Evolutionary conservation across 768 basidiomycete genomes (phyloP), one percentile per base, ranked within the genome.

Genomic region (Galerina sulciceps): DNA sequence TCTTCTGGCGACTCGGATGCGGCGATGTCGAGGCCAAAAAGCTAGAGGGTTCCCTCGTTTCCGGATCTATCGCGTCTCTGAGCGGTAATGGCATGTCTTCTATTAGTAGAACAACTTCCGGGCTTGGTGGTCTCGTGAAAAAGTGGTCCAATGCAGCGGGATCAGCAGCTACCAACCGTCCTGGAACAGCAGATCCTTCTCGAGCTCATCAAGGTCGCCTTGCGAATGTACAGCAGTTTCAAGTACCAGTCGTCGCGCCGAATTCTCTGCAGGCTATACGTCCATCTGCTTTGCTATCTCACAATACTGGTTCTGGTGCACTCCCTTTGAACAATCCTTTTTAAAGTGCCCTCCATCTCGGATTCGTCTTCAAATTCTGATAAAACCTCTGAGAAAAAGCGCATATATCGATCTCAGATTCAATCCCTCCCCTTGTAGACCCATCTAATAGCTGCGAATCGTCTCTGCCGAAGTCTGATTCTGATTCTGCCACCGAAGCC

Each of bases 131-230:
- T 10, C 13, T 64, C 20, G 45, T 45, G 34, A 61, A 53, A 47
- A 60, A 47, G 55, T 53, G 53, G 22, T 45, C 60, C 41, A 23
- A 65, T 26, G 60, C 59, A 45, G 38, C 52, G 26, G 34, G 53
- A 35, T 57, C 53, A 41, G 59, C 54, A 11, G 59, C 58, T 35
- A 48, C 43, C 37, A 17, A 52, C 17, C 53, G 71, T 18, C 72
- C 74, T 42, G 72, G 67, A 35, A 74, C 73, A 13, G 68, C 72
- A 9, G 70, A 70, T 60, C 70, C 73, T 15, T 59, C 55, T 26
- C 55, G 42, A 14, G 44, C 49, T 10, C 53, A 49, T 20, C 59
- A 56, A 26, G 34, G 41, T 51, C 47, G 37, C 4, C 13, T 40
- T 45, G 20, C 41, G 34, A 55, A 49, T 11, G 38, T 46, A 38